Base-by-base conservation (phyloP, 768 basidiomycete species). In the Phylloporus arenicola region DNA sequence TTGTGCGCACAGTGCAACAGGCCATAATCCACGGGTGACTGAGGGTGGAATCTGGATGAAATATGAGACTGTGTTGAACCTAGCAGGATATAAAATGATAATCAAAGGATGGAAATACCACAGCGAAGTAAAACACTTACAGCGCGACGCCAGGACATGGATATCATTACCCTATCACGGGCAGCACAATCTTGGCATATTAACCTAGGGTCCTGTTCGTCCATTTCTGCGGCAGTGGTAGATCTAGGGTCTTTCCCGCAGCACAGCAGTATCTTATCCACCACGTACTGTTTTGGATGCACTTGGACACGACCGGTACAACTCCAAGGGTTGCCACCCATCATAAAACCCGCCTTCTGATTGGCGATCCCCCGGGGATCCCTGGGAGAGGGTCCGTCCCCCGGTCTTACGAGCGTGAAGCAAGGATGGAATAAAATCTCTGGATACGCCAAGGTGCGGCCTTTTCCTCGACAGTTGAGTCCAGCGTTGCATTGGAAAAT, bases 361-460 rank as follows among this genome's bases (percentile, higher is more conserved):
- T 50, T 34, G 30, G 64, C 61, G 6, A 65, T 54, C 8, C 40
- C 25, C 45, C 41, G 12, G 13, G 64, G 63, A 39, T 66, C 57
- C 43, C 45, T 64, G n/a, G 47, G 19, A 38, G 53, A 46, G 14
- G 49, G 41, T 24, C 51, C 51, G 2, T 40, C 54, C 17, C 41
- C 46, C 6, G 24, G 43, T 45, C 44, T 37, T n/a, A 54, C 12
- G 22, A 37, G 33, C 6, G 55, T 57, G 35, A 67, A 67, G 54
- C 64, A 65, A 4, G 62, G 63, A 48, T 65, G 64, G 34, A 53
- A 65, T 43, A 64, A 49, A 42, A 64, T 56, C 20, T 65, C 64
- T 9, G 62, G 64, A 46, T 65, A 65, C 1, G 48, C 10, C 44
- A 65, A 39, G 9, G 53, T 29, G 31, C 48, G 56, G 29, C 47